These are phyloP conservation scores for Melaleuca quinquenervia DNA, from an alignment of 345 rosid species.

Conservation along the genomic window DNA sequence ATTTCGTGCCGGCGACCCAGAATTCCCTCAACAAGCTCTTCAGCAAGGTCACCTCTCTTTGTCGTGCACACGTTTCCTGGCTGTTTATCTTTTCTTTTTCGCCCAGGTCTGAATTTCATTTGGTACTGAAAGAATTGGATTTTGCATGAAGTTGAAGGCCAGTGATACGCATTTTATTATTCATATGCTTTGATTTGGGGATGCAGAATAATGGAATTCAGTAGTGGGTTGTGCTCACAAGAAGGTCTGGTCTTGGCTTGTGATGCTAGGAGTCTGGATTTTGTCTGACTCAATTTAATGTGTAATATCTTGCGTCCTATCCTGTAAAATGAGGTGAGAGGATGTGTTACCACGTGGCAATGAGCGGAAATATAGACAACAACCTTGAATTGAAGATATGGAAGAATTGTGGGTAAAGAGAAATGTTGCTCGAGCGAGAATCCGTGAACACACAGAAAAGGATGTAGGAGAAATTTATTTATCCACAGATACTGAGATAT, in stretches of 20 bases:
- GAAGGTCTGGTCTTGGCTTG: neutral
- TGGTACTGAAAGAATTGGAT: neutral
- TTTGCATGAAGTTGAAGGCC: neutral
- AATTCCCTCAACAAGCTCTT: conserved; percentile 73
- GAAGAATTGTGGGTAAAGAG: neutral
- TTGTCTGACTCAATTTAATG: neutral
- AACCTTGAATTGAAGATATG: neutral
- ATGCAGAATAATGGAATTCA: neutral
- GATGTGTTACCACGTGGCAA: neutral
- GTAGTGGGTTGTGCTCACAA: neutral
- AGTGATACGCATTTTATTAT: neutral
- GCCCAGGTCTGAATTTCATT: neutral
- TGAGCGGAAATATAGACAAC: neutral
- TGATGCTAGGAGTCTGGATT: neutral
- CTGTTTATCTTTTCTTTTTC: neutral
- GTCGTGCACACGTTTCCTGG: neutral
- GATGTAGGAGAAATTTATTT: neutral
- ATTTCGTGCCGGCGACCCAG: conserved; percentile 46
- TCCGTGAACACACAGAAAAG: neutral
- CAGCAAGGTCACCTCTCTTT: conserved; percentile 34
- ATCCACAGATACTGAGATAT: neutral
- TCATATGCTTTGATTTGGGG: neutral
- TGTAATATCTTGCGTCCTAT: neutral
- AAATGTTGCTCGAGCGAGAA: neutral
- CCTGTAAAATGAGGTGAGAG: neutral